Conservation (phyloP, 2,329 filamentous ascomycete genomes). For the Paradendryphiella salina region DNA sequence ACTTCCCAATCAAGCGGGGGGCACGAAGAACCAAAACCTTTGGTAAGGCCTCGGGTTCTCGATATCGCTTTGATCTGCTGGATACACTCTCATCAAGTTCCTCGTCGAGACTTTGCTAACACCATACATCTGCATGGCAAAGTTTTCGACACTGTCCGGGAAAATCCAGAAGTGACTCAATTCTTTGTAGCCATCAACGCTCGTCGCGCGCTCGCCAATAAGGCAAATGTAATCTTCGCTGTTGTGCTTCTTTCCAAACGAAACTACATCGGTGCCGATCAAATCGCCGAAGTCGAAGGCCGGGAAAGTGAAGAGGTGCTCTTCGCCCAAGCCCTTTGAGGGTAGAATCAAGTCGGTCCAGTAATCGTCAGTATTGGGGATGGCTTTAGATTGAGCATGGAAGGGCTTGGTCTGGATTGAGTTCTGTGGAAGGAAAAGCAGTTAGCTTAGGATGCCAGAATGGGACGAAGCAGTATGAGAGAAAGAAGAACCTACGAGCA, state of each 20-base stretch:
- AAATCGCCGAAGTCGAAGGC: not conserved
- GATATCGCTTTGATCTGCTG: not conserved
- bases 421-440: not conserved
- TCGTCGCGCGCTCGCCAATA: not conserved
- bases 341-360: not conserved
- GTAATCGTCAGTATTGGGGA: not conserved
- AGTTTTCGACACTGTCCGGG: not conserved
- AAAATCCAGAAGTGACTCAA: not conserved
- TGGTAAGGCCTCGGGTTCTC: not conserved
- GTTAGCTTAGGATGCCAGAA: not conserved
- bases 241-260: not conserved
- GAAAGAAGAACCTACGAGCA: not conserved
- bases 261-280: not conserved
- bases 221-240: not conserved
- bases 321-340: not conserved
- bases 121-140: slow-evolving; percentile 1
- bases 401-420: not conserved
- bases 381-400: not conserved
- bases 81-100: not conserved
- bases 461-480: not conserved
- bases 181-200: not conserved
- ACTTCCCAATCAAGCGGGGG: not conserved
- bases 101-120: not conserved
- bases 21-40: not conserved
- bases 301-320: not conserved